A percentile compares a stretch with the other conserved stretches of the same genome.
phyloP scores from a whole-genome alignment of 1,139 yeast species.

The Geotrichum klebahnii region DNA sequence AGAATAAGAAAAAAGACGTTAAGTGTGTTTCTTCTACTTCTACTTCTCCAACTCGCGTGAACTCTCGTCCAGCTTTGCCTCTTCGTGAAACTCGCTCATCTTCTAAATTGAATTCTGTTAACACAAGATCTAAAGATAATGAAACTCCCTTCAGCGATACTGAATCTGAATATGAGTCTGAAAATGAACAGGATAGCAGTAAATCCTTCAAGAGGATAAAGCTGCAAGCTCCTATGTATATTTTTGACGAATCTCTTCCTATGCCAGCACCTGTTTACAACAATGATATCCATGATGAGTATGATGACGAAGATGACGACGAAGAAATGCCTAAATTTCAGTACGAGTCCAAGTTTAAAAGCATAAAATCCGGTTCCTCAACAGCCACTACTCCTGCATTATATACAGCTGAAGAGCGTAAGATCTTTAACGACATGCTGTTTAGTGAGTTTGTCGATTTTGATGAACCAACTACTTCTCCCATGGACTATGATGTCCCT shows the following conservation, averaged over 20 bases:
- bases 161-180: constrained; percentile 6
- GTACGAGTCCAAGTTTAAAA: constrained; percentile 27
- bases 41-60: not conserved
- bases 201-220: constrained; percentile 6
- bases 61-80: constrained; percentile 3
- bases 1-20: not conserved
- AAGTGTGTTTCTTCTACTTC: not conserved
- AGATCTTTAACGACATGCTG: constrained; percentile 9
- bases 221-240: constrained; percentile 6
- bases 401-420: constrained; percentile 9
- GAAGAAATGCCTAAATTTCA: constrained; percentile 28
- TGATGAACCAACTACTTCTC: constrained; percentile 2
- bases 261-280: constrained; percentile 5
- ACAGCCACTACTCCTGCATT: not conserved
- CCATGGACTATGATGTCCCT: constrained; percentile 3
- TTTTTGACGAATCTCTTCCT: constrained; percentile 4
- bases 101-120: constrained; percentile 3
- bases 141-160: constrained; percentile 3
- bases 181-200: not conserved
- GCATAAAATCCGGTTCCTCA: not conserved
- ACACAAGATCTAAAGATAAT: not conserved
- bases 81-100: constrained; percentile 5
- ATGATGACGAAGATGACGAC: constrained; percentile 23
- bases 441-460: constrained; percentile 10
- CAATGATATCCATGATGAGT: constrained; percentile 28